Base-by-base conservation (phyloP, 495 filamentous ascomycete species). In the Chaetomium fimeti region DNA sequence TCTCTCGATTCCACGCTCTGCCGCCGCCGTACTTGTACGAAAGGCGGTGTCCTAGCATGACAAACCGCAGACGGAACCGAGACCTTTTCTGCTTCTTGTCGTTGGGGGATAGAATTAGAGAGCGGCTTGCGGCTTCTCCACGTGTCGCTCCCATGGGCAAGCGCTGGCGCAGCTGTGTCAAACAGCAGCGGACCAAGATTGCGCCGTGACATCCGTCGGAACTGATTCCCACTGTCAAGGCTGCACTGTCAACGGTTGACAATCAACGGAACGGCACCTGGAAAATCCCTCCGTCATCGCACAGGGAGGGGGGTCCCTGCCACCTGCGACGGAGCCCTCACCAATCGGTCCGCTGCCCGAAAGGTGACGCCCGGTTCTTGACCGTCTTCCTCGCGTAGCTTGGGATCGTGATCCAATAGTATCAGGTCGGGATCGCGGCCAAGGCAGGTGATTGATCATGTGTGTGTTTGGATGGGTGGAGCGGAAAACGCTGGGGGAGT, bases 361-460 rank as follows among this genome's bases (percentile, higher is more conserved):
- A 38, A n/a, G 22, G 56, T 40, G 8, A 43, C 38, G 28, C 56
- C 22, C 24, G 7, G 20, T 48, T 25, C 11, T 52, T 52, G 32
- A 25, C 29, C 9, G 18, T 8, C 28, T 52, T 52, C 45, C 7
- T 6, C 47, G 47, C 13, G 28, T 61, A 47, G 58, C 45, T 52
- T 52, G 47, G 2, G 58, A 4, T 12, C 15, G 29, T 16, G 20
- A n/a, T 11, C 58, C 58, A 61, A 61, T 61, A 11, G 29, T 22
- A 13, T 27, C 29, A 3, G 9, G 27, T 25, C 27, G 12, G 49
- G 3, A 22, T 47, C 42, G 25, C 49, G 32, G 38, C 42, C 42
- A 60, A 51, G 45, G 57, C 57, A 60, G 18, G 8, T 25, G 57
- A n/a, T 42, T 47, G 57, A 32, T 60, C 57, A 60, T 49, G 57